Conservation (phyloP, 2,329 filamentous ascomycete genomes). For the Ophiosphaerella narmari region DNA sequence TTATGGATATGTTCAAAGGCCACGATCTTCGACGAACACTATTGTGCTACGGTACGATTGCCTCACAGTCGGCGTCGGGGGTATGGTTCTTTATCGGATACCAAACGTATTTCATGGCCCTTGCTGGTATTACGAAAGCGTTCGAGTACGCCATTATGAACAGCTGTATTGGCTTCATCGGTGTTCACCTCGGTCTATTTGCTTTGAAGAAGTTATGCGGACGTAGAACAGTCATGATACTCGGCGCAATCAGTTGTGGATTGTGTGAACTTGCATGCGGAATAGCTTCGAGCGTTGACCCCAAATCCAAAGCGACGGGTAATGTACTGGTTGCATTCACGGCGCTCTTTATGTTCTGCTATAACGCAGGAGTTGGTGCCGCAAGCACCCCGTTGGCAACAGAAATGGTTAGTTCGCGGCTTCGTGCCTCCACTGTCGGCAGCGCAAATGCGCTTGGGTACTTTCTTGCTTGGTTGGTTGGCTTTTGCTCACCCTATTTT, state of each 20-base stretch:
- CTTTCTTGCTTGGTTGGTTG: conserved; percentile 43
- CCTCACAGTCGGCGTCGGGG: conserved; percentile 52
- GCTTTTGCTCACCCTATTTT: conserved; percentile 47
- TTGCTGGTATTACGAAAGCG: conserved; percentile 34
- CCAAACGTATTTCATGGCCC: conserved; percentile 51
- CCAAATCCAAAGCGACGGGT: conserved; percentile 26
- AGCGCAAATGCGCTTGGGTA: conserved; percentile 42
- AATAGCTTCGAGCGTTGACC: conserved; percentile 34
- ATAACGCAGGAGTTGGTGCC: conserved; percentile 41
- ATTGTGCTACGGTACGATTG: conserved; percentile 56
- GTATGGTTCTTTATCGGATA: conserved; percentile 59
- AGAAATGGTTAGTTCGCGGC: conserved; percentile 37
- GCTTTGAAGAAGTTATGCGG: conserved; percentile 55
- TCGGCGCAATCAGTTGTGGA: conserved; percentile 52
- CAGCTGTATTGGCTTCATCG: conserved; percentile 55
- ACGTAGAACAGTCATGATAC: conserved; percentile 54
- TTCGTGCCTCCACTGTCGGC: conserved; percentile 44
- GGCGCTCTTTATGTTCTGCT: conserved; percentile 43
- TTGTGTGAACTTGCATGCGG: conserved; percentile 54
- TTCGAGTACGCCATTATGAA: conserved; percentile 59
- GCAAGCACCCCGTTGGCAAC: conserved; percentile 40
- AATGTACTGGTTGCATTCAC: conserved; percentile 42
- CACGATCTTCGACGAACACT: conserved; percentile 56
- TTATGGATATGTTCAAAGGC: conserved; percentile 56
- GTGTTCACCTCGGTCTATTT: conserved; percentile 56